Conservation (phyloP, 108 stramenopile species). For the Chaetoceros tenuissimus region DNA sequence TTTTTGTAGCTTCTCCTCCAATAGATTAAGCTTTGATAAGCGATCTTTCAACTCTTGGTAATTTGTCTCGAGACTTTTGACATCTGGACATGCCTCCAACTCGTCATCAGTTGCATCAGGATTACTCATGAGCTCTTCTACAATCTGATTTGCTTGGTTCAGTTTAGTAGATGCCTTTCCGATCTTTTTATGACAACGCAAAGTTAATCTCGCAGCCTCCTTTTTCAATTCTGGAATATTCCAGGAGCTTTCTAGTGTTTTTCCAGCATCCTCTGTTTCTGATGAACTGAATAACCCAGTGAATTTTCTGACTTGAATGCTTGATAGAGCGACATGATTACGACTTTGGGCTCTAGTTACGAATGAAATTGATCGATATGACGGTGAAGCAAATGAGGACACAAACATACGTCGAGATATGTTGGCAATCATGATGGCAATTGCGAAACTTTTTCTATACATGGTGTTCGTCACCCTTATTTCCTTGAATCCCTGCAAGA, state of each 20-base stretch:
- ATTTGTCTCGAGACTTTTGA: constrained; percentile 45
- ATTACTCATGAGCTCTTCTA: constrained; percentile 31
- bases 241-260: constrained; percentile 22
- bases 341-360: no score
- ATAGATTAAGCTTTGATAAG: constrained; percentile 41
- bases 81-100: constrained; percentile 55
- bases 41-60: constrained; percentile 45
- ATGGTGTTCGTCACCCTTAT: no score
- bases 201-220: constrained; percentile 46
- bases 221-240: constrained; percentile 58
- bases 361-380: no score
- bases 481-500: no score
- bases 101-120: constrained; percentile 41
- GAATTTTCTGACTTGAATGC: no score
- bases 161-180: constrained; percentile 59
- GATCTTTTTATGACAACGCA: constrained; percentile 75
- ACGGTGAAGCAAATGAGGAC: no score
- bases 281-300: no score
- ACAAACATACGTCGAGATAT: no score
- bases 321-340: no score
- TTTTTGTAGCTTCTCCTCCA: constrained; percentile 39
- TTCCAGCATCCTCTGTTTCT: constrained; percentile 2
- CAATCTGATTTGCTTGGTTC: constrained; percentile 38
- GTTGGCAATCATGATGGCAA: no score
- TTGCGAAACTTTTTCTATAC: no score